phyloP scores from a whole-genome alignment of 2,329 filamentous ascomycete genomes.

The Cadophora malorum region DNA sequence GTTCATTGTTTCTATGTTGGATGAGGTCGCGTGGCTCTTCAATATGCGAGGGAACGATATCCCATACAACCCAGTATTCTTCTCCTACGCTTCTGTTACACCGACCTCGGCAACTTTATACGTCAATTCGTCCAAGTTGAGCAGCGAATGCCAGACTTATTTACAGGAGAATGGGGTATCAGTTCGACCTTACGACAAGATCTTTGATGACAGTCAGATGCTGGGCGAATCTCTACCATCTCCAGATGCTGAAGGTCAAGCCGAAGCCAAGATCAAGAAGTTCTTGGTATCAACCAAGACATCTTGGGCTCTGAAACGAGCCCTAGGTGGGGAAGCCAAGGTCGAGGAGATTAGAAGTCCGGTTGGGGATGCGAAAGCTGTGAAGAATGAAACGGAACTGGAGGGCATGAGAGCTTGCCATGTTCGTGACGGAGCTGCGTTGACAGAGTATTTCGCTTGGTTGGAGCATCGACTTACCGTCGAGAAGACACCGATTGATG shows the following conservation, averaged over 20 bases:
- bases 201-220: slow-evolving; percentile 78
- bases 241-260: slow-evolving; percentile 46
- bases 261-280: slow-evolving; percentile 55
- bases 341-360: slow-evolving; percentile 90
- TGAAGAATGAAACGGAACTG: slow-evolving; percentile 91
- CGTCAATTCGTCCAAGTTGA: slow-evolving; percentile 80
- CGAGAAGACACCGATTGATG: slow-evolving; percentile 78
- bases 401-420: slow-evolving; percentile 95
- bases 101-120: slow-evolving; percentile 80
- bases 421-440: slow-evolving; percentile 87
- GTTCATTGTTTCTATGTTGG: slow-evolving; percentile 91
- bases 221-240: slow-evolving; percentile 58
- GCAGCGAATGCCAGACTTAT: slow-evolving; percentile 70
- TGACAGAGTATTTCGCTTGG: slow-evolving; percentile 96
- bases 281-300: slow-evolving; percentile 87
- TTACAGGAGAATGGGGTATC: slow-evolving; percentile 72
- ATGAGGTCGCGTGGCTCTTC: slow-evolving; percentile 98
- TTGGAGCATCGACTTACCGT: slow-evolving; percentile 84
- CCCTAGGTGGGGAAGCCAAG: slow-evolving; percentile 82
- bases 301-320: slow-evolving; percentile 90
- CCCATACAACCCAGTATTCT: slow-evolving; percentile 97
- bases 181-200: slow-evolving; percentile 80
- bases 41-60: slow-evolving; percentile 95
- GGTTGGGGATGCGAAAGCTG: slow-evolving; percentile 86
- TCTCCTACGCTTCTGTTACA: slow-evolving; percentile 92